Base-by-base conservation (phyloP, 176 grass and related monocot species). In the Saccharum spontaneum region DNA sequence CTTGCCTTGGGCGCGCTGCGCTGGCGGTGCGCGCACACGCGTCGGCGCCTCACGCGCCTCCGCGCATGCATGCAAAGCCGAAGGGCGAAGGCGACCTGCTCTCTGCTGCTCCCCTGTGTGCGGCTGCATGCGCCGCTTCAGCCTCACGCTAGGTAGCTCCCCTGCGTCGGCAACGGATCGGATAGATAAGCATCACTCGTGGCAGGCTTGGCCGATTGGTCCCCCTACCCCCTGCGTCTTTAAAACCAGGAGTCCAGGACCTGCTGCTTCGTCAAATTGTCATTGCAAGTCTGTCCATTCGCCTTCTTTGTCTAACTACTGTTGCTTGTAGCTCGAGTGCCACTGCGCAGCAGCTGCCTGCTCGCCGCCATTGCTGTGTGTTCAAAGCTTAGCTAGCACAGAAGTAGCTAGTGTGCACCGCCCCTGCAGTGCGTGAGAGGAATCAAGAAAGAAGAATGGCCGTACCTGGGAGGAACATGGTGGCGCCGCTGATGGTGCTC, bases 401-500 rank as follows among this genome's bases (percentile, higher is more conserved):
- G 41, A 11, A 44, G 41, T 38, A 38, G 5, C 40, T 41, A 41
- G 41, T 43, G 41, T 13, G 11, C 44, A 2, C 44, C 41, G 1
- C 1, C 1, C 9, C 10, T 44, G 44, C 34, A 36, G 34, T 45
- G 44, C 3, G 4, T 50, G 3, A 1, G 14, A 50, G 14, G 48
- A 50, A 50, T 50, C 48, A 50, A 6, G 15, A 50, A 44, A 44
- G 41, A 55, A 59, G 3, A 10, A 84, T 86, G 87, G 82, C 44
- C 23, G 82, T 78, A 11, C 82, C 83, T 3, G 91, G 90, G 2
- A 88, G 89, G 78, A 91, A 90, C 79, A 74, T 91, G 46, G 38
- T 88, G 18, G 94, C 89, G 43, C 94, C 94, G 18, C 90, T 97
- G 16, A 16, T 97, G 85, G 91, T 97, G 57, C 77, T 97, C 18